Conservation (phyloP, 164 flowering plant species). For the Kalanchoe fedtschenkoi region DNA sequence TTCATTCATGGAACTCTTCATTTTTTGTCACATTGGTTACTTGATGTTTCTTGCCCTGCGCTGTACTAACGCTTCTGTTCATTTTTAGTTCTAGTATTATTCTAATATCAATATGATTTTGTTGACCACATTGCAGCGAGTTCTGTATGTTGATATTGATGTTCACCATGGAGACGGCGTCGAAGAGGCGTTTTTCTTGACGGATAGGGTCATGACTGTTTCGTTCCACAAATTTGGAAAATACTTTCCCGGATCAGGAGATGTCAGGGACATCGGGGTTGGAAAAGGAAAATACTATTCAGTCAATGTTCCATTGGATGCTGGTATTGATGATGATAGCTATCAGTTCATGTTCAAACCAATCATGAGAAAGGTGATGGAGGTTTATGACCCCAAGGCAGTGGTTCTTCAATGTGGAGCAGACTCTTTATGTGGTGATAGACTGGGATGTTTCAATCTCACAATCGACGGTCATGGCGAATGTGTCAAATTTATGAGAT, state of each 20-base stretch:
- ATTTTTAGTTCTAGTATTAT: no score
- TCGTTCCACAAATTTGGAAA: no score
- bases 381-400: neutral
- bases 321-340: no score
- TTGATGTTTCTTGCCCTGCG: no score
- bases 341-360: no score
- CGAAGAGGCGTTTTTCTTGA: neutral
- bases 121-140: neutral
- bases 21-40: neutral
- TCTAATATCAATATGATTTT: neutral
- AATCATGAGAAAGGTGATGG: no score
- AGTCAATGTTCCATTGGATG: no score
- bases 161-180: neutral
- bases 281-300: no score
- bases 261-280: no score
- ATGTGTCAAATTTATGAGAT: neutral
- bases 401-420: neutral
- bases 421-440: neutral
- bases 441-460: neutral
- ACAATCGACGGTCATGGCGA: neutral
- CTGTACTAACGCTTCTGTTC: no score
- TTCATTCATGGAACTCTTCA: neutral
- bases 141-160: neutral
- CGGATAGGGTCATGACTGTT: no score
- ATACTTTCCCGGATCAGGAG: no score